Base-by-base conservation (phyloP, 306 rosid genomes). In the Vigna hirtella region DNA sequence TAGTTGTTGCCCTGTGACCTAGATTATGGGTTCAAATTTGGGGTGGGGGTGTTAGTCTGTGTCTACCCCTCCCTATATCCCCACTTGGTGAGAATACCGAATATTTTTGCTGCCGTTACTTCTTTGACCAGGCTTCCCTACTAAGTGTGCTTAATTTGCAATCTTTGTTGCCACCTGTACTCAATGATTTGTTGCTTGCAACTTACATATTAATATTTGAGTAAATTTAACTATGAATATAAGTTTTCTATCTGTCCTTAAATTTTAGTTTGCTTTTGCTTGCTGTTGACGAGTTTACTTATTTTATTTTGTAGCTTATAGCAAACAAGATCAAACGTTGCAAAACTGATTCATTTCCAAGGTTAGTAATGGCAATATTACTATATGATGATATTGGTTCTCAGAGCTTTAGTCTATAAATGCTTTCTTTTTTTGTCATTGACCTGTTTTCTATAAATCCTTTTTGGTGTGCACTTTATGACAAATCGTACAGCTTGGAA, bases 251-350 rank as follows among this genome's bases (percentile, higher is more conserved):
- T 58, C 73, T 34, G 5, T 77, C 24, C 50, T 11, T 18, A n/a
- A 55, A 69, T 81, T 20, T 74, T 50, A 61, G 55, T 69, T 86
- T 73, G 70, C 32, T 51, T 62, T 34, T 32, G 66, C 78, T 83
- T 81, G 67, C 79, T 53, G 62, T 86, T 84, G 73, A 75, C 81
- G 70, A 82, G 52, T 81, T 77, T 71, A 66, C 64, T 66, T 72
- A 26, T 57, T 68, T 77, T 89, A 55, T 84, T 81, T 81, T 82
- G 86, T 76, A 95, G 98, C 89, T 88, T 68, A 89, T 95, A 86
- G 88, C 81, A 69, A 93, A 85, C 97, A 95, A 95, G 90, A 93
- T 95, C 82, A 95, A 95, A 74, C 96, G 98, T 67, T 95, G 99
- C 93, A 95, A 95, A 85, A 95, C 98, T 10, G 99, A 95, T 85